phyloP scores from a whole-genome alignment of 345 rosid species.

The Acer negundo region DNA sequence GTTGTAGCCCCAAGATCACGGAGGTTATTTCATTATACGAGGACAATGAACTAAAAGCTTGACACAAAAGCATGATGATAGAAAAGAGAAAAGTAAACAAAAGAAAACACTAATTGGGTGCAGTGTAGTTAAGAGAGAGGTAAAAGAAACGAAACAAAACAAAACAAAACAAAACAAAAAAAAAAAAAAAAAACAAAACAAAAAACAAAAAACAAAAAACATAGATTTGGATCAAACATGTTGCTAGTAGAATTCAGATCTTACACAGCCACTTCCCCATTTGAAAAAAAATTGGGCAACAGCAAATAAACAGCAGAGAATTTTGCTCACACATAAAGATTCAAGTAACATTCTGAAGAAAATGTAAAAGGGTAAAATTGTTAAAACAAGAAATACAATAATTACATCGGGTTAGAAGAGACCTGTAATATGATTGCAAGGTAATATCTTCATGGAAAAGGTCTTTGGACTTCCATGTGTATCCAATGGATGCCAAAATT shows the following conservation, averaged over 20 bases:
- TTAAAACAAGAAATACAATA: background rate
- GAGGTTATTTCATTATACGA: background rate
- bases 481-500: conserved; percentile 87
- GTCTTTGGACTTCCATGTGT: conserved; percentile 67
- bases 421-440: conserved; percentile 81
- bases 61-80: background rate
- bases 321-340: background rate
- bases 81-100: background rate
- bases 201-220: background rate
- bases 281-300: background rate
- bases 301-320: background rate
- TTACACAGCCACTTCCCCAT: background rate
- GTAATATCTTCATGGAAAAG: conserved; percentile 69
- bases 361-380: background rate
- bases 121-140: background rate
- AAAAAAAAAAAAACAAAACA: background rate
- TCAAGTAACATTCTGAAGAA: background rate
- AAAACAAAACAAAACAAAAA: background rate
- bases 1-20: conserved; percentile 3
- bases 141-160: no score
- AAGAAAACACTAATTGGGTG: background rate
- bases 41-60: background rate
- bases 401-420: conserved; percentile 10
- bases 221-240: background rate
- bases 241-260: background rate